phyloP scores from a whole-genome alignment of 129 eudicot species.

The Tagetes patula region DNA sequence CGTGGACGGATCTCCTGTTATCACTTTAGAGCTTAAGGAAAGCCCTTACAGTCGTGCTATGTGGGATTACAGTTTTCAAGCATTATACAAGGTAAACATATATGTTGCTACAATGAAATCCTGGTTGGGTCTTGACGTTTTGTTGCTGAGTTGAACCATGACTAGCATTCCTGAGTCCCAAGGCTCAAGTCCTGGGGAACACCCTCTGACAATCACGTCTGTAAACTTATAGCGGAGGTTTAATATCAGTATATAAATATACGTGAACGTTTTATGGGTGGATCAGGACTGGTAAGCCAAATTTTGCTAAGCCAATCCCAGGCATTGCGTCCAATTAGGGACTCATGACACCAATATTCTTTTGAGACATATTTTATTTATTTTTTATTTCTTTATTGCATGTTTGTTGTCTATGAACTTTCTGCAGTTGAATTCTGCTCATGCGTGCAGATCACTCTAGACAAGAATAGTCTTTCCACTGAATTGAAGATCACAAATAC shows the following conservation, averaged over 20 bases:
- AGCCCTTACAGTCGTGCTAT: conserved; percentile 78
- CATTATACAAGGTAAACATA: conserved; percentile 67
- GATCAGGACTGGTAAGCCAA: neutral
- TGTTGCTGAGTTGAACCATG: neutral
- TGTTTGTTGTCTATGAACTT: neutral
- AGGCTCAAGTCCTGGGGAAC: neutral
- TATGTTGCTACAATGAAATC: neutral
- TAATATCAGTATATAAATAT: neutral
- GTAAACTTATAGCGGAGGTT: neutral
- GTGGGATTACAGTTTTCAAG: conserved; percentile 97
- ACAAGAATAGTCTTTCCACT: conserved; percentile 76
- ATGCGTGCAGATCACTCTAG: conserved; percentile 68
- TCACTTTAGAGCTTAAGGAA: conserved; percentile 84
- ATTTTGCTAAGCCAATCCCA: neutral
- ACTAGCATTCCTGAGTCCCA: neutral
- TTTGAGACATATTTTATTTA: neutral
- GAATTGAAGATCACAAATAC: conserved; percentile 77
- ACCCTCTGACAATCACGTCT: neutral
- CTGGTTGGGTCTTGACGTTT: neutral
- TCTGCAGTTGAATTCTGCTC: conserved; percentile 7
- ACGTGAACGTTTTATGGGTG: neutral
- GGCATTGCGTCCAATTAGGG: neutral
- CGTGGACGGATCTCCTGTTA: conserved; percentile 67
- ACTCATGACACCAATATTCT: neutral
- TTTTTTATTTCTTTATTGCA: neutral